Base-by-base conservation (phyloP, 2,329 filamentous ascomycete species). In the Bipolaris gigantea region DNA sequence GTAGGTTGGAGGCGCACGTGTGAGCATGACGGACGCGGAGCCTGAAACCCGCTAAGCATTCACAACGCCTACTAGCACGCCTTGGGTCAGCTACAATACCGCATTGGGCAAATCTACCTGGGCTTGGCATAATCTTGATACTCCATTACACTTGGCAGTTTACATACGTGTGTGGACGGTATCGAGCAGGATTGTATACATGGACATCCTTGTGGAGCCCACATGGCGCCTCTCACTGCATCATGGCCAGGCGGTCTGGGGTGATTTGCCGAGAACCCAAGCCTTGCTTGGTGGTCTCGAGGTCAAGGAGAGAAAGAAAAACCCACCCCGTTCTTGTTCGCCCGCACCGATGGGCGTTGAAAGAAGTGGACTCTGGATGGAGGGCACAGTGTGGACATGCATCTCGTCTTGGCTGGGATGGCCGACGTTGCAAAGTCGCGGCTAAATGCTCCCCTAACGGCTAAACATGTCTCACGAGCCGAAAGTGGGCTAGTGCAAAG, bases 1-100 rank as follows among this genome's bases (percentile, higher is more conserved):
- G 56, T 61, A 56, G 44, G 33, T 55, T 48, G 27, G 52, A 16
- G 53, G 50, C 48, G 51, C 56, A 55, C 30, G 47, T 55, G 48
- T 51, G 44, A 16, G 46, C 44, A 11, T 45, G 52, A 48, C 46
- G 47, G 49, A 50, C 60, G 58, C 64, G 66, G 64, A 64, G 48
- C 23, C 43, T 65, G 59, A 70, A 72, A 71, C 68, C 59, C 52
- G 57, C 62, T 65, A 65, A 71, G 64, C 62, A 53, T 57, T 59
- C 40, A 43, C 27, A 36, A 63, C 36, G 50, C 34, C 53, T 36
- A 48, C 52, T 49, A 51, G 41, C 33, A 43, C 40, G 25, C 40
- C 39, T 46, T 36, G 50, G 50, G 55, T 38, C 50, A 60, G 49
- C 23, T 27, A 38, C 34, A 15, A 46, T 55, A 42, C 56, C 48